Percentiles rank a stretch among this genome's conserved stretches.
These are phyloP conservation scores for Phytopythium litorale DNA, from an alignment of 352 stramenopile genomes.

Conservation along the genomic window DNA sequence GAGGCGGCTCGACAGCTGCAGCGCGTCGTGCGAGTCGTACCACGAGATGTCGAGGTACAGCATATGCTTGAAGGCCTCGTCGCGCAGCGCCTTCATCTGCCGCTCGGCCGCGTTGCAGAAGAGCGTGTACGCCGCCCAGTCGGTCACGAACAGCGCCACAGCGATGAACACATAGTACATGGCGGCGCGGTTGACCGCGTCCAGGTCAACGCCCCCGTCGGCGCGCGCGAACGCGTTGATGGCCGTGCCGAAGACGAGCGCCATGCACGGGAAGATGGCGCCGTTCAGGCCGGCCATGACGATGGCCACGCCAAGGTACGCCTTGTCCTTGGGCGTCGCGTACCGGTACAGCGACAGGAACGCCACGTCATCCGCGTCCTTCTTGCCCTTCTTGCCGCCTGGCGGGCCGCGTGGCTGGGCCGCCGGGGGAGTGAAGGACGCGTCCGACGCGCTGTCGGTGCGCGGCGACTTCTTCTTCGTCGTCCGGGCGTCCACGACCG, in stretches of 20 bases:
- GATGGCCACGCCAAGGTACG: slow-evolving; percentile 20
- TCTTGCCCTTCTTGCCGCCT: too few species aligned
- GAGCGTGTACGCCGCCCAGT: slow-evolving; percentile 25
- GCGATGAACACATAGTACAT: slow-evolving; percentile 29
- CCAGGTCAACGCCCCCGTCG: slow-evolving; percentile 18
- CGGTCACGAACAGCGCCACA: slow-evolving; percentile 25
- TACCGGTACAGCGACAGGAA: slow-evolving; percentile 25
- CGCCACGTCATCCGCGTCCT: not conserved
- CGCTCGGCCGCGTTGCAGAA: slow-evolving; percentile 31
- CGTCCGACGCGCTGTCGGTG: too few species aligned
- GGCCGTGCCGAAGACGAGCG: slow-evolving; percentile 30
- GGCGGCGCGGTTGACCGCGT: slow-evolving; percentile 21
- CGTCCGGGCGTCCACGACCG: too few species aligned
- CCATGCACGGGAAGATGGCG: slow-evolving; percentile 40
- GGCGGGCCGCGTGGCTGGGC: too few species aligned
- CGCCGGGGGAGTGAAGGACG: too few species aligned
- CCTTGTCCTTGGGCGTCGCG: slow-evolving; percentile 27
- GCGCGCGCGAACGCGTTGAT: slow-evolving; percentile 14
- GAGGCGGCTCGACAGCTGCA: slow-evolving; percentile 38
- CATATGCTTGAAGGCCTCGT: slow-evolving; percentile 32
- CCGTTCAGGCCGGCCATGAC: slow-evolving; percentile 26
- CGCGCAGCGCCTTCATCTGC: slow-evolving; percentile 41
- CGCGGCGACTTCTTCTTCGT: too few species aligned
- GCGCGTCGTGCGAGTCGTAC: slow-evolving; percentile 40
- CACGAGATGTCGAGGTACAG: slow-evolving; percentile 48